phyloP scores from a whole-genome alignment of 2,329 filamentous ascomycete species.

The Emmonsia crescens region DNA sequence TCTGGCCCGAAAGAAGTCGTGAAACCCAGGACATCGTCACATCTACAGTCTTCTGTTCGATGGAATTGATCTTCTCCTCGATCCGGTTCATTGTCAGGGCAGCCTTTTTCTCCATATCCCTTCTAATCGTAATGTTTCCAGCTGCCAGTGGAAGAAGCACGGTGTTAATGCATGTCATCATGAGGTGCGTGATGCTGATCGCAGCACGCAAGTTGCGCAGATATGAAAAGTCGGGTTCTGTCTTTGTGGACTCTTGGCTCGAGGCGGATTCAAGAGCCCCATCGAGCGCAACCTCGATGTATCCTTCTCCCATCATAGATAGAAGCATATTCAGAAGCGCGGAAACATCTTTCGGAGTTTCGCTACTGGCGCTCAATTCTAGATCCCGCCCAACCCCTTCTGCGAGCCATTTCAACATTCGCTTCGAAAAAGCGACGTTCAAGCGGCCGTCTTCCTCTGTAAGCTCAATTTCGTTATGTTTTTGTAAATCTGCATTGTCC shows the following conservation, averaged over 20 bases:
- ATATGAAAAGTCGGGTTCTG: slow-evolving; percentile 79
- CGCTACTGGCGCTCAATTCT: slow-evolving; percentile 74
- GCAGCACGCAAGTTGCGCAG: slow-evolving; percentile 67
- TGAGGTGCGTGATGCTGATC: slow-evolving; percentile 82
- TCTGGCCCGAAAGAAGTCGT: slow-evolving; percentile 63
- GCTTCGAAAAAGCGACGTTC: slow-evolving; percentile 78
- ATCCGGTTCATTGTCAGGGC: slow-evolving; percentile 62
- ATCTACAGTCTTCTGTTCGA: slow-evolving; percentile 59
- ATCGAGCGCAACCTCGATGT: slow-evolving; percentile 55
- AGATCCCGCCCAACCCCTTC: slow-evolving; percentile 86
- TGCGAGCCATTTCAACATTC: slow-evolving; percentile 95
- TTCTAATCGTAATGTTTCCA: slow-evolving; percentile 77
- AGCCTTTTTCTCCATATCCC: slow-evolving; percentile 78
- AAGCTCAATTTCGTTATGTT: slow-evolving; percentile 80
- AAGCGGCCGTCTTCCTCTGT: slow-evolving; percentile 79
- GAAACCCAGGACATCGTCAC: slow-evolving; percentile 66
- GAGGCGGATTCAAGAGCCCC: slow-evolving; percentile 64
- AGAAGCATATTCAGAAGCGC: slow-evolving; percentile 74
- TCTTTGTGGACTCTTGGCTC: slow-evolving; percentile 66
- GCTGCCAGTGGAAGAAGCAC: slow-evolving; percentile 84
- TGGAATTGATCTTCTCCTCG: slow-evolving; percentile 69
- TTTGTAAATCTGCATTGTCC: slow-evolving; percentile 52
- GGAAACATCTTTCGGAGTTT: slow-evolving; percentile 89
- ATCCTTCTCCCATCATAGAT: slow-evolving; percentile 76
- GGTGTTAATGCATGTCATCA: slow-evolving; percentile 82